Conservation (phyloP, 2,329 filamentous ascomycete genomes). For the Laburnicola sp. region DNA sequence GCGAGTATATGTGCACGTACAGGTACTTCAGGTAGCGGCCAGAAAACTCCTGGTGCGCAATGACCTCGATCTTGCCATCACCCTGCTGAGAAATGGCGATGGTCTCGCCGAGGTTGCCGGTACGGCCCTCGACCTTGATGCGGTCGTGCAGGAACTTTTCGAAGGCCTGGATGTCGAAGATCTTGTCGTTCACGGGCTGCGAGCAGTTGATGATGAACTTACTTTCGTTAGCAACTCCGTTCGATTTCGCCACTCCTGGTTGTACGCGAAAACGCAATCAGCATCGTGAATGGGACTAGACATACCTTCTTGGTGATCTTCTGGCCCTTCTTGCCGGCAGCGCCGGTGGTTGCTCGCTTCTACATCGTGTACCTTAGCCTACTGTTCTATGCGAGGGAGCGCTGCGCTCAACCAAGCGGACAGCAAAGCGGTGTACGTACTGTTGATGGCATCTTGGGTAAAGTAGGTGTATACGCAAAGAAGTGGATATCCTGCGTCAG, state of each 20-base stretch:
- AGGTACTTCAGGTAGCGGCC: slow-evolving; percentile 99
- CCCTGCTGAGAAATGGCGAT: slow-evolving; percentile 87
- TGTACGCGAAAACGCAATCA: slow-evolving; percentile 1
- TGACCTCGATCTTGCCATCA: slow-evolving; percentile 97
- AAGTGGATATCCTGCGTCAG: slow-evolving; percentile 84
- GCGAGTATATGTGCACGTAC: slow-evolving; percentile 59
- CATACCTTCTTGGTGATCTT: slow-evolving; percentile 86
- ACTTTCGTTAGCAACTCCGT: slow-evolving; percentile 8
- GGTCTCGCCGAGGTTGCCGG: slow-evolving; percentile 94
- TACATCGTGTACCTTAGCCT: slow-evolving; percentile 80
- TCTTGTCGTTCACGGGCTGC: slow-evolving; percentile 98
- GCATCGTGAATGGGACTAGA: background rate
- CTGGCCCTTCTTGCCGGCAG: slow-evolving; percentile 56
- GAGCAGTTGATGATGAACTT: slow-evolving; percentile 99
- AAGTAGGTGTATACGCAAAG: slow-evolving; percentile 67
- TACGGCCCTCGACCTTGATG: slow-evolving; percentile 99
- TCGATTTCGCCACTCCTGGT: slow-evolving; percentile 12
- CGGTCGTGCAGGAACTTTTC: slow-evolving; percentile 99
- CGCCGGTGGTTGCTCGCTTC: slow-evolving; percentile 59
- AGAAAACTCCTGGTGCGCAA: slow-evolving; percentile 96
- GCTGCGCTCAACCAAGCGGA: slow-evolving; percentile 57
- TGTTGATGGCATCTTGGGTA: slow-evolving; percentile 79
- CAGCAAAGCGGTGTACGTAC: slow-evolving; percentile 99
- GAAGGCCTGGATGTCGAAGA: slow-evolving; percentile 98
- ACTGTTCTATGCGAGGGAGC: slow-evolving; percentile 66